A percentile compares a stretch with the other conserved stretches of the same genome.
Conservation (phyloP, 441 rosid species). For the Brassica hybrid region DNA sequence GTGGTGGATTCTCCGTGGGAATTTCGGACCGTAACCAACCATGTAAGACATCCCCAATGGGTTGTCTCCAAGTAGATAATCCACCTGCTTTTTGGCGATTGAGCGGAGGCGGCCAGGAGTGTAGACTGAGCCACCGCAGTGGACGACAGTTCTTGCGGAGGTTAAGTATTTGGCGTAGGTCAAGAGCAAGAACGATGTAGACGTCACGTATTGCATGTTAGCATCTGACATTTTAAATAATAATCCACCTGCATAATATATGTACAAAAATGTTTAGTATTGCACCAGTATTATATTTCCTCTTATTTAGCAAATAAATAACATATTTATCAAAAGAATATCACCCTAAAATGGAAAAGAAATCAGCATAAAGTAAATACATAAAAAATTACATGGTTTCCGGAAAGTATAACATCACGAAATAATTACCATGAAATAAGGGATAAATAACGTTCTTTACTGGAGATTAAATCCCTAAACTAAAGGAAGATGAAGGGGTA, state of each 20-base stretch:
- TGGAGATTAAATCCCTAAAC: constrained; percentile 17
- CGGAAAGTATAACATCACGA: constrained; percentile 4
- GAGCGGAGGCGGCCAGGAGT: constrained; percentile 61
- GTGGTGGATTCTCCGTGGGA: constrained; percentile 70
- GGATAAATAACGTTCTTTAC: not conserved
- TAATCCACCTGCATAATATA: constrained; percentile 56
- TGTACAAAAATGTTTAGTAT: not conserved
- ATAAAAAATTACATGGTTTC: not conserved
- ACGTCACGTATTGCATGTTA: constrained; percentile 81
- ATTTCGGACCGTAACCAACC: constrained; percentile 75
- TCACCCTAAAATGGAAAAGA: constrained; percentile 12
- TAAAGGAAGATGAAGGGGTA: not conserved
- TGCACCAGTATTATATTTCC: not conserved
- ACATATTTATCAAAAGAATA: constrained; percentile 12
- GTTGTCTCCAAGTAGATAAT: constrained; percentile 71
- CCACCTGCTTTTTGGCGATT: constrained; percentile 73
- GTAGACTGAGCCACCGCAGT: constrained; percentile 65
- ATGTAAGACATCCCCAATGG: constrained; percentile 75
- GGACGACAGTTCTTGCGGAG: constrained; percentile 55
- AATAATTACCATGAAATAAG: not conserved
- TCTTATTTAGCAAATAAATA: not conserved
- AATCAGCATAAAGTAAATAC: not conserved
- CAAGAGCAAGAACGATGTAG: constrained; percentile 70
- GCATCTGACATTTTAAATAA: constrained; percentile 67
- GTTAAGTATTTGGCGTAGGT: constrained; percentile 73